A percentile compares a stretch with the other conserved stretches of the same genome.
Evolutionary conservation across 306 rosid species (phyloP).

Genomic region (Phaseolus lunatus): DNA sequence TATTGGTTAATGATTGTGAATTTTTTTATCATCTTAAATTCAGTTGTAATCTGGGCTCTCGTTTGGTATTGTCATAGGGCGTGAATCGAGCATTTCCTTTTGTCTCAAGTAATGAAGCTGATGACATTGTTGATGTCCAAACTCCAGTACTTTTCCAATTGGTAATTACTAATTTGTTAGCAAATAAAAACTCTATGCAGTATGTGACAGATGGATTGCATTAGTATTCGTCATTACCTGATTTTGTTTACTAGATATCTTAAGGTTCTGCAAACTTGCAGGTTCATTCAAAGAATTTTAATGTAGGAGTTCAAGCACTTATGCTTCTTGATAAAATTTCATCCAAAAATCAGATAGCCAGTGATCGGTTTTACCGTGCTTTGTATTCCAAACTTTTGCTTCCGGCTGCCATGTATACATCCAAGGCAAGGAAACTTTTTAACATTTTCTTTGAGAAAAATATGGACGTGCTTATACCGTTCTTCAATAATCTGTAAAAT

Average conservation of each 20-base stretch:
- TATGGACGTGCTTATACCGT: neutral
- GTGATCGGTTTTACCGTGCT: conserved; percentile 93
- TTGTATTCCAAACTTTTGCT: conserved; percentile 87
- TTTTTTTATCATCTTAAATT: conserved; percentile 13
- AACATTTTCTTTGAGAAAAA: neutral
- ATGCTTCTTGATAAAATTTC: conserved; percentile 97
- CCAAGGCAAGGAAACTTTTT: conserved; percentile 66
- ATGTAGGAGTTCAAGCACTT: conserved; percentile 91
- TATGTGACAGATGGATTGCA: conserved; percentile 20
- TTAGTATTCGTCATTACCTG: neutral
- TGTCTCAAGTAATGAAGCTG: conserved; percentile 86
- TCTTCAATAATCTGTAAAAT: neutral
- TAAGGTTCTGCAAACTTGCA: conserved; percentile 51
- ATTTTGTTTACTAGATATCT: conserved; percentile 31
- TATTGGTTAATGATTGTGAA: conserved; percentile 16
- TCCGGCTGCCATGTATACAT: conserved; percentile 90
- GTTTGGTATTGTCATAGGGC: conserved; percentile 63
- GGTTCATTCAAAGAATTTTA: conserved; percentile 95
- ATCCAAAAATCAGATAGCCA: conserved; percentile 87
- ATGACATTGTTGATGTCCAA: conserved; percentile 88
- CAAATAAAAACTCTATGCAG: neutral
- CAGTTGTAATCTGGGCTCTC: neutral
- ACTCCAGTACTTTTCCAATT: conserved; percentile 91
- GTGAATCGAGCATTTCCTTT: conserved; percentile 95
- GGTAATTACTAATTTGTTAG: conserved; percentile 58